Base-by-base conservation (phyloP, 2,329 filamentous ascomycete species). In the Malbranchea zuffiana region DNA sequence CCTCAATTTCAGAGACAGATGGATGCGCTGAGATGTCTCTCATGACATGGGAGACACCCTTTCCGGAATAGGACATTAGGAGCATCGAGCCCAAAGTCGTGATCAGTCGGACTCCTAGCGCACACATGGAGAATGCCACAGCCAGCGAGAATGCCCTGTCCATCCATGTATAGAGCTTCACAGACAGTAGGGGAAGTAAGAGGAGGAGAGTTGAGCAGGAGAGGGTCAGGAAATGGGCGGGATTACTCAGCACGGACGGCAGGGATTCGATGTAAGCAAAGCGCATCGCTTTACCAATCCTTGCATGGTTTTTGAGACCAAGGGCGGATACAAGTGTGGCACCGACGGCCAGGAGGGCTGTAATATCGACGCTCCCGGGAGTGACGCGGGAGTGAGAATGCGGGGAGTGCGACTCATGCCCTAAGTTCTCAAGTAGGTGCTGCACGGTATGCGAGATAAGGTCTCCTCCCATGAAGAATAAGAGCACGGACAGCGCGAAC, bases 381-480 rank as follows among this genome's bases (percentile, higher is more conserved):
- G 78, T 74, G 5, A 88, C 74, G 11, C 74, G 69, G 20, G 75
- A 71, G 49, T 88, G 80, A 1, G 59, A 59, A 46, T 82, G 76
- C 3, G 70, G 66, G 50, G 82, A 78, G 50, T 93, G 85, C 15
- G 83, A 70, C 37, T 78, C 72, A 51, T 93, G 84, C 11, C 70
- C 70, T 10, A 79, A 78, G 13, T 69, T 69, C 60, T 95, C 88
- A 7, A 98, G 74, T n/a, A 86, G 74, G 59, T 98, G 88, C 55
- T 94, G 90, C 11, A 94, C 68, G 42, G 85, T 88, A 57, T 98
- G 90, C 26, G 84, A 93, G 43, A 98, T 80, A 32, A 98, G 75
- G 51, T 98, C 90, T 51, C 96, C 80, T 13, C 88, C 88, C 68
- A 94, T 94, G 61, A 98, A 98, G n/a, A 94, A 74, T 8, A 98